phyloP scores from a whole-genome alignment of 768 basidiomycete species.

The Boletus patriciae region DNA sequence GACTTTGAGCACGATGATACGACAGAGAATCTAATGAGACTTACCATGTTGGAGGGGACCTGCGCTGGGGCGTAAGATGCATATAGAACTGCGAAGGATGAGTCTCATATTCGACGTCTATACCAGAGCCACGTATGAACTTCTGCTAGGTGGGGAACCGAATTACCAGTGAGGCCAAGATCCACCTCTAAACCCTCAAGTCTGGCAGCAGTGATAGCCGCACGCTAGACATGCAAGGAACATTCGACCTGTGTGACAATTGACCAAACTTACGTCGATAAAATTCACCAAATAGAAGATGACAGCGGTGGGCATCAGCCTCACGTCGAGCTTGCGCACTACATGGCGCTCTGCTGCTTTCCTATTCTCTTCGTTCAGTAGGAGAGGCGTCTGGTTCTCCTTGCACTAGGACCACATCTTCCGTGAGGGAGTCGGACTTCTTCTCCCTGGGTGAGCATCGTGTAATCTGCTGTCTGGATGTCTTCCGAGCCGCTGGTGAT shows the following conservation, averaged over 20 bases:
- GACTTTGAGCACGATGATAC: background rate
- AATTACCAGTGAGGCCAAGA: slow-evolving; percentile 34
- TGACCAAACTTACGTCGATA: slow-evolving; percentile 21
- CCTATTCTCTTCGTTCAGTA: slow-evolving; percentile 14
- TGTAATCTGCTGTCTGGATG: background rate
- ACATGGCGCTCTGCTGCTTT: slow-evolving; percentile 23
- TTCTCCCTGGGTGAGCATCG: slow-evolving; percentile 13
- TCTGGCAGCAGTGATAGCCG: slow-evolving; percentile 39
- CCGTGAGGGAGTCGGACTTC: slow-evolving; percentile 8
- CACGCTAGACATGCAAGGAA: slow-evolving; percentile 29
- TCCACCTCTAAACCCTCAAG: slow-evolving; percentile 42
- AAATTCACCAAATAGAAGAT: slow-evolving; percentile 28
- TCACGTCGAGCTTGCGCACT: slow-evolving; percentile 28
- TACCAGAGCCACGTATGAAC: background rate
- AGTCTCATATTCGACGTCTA: slow-evolving; percentile 54
- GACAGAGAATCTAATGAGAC: background rate
- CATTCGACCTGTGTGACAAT: background rate
- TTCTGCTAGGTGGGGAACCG: background rate
- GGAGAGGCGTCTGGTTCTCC: slow-evolving; percentile 5
- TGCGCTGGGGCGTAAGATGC: slow-evolving; percentile 64
- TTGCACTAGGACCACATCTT: background rate
- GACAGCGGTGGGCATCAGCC: slow-evolving; percentile 30
- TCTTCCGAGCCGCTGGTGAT: no score
- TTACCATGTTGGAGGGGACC: slow-evolving; percentile 66
- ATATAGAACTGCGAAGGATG: slow-evolving; percentile 53